These are phyloP conservation scores for Myriosclerotinia curreyana DNA, from an alignment of 2,329 filamentous ascomycete genomes.

Conservation along the genomic window DNA sequence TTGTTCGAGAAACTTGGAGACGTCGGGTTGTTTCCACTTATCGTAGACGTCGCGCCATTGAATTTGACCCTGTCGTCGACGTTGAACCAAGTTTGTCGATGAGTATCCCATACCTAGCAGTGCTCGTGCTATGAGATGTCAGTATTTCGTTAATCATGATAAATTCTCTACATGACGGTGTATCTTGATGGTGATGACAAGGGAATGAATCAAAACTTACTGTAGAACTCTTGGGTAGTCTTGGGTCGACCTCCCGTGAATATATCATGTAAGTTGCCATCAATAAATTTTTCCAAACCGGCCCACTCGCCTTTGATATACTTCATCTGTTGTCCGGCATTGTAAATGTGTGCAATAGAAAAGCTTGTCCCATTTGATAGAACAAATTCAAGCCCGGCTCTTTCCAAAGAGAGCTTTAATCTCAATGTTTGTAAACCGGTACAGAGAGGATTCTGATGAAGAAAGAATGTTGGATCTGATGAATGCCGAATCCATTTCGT, in stretches of 20 bases:
- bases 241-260: background rate
- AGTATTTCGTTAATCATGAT: background rate
- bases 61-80: background rate
- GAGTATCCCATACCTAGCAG: background rate
- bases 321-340: background rate
- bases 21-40: slow-evolving; percentile 1
- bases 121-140: background rate
- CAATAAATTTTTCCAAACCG: background rate
- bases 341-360: background rate
- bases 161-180: too few relatives aligned
- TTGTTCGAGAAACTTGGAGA: slow-evolving; percentile 1
- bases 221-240: background rate
- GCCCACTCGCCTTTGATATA: background rate
- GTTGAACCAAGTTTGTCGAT: background rate
- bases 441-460: background rate
- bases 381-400: slow-evolving; percentile 6
- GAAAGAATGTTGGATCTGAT: background rate
- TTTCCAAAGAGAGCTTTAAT: background rate
- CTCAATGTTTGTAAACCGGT: background rate
- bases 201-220: background rate
- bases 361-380: background rate
- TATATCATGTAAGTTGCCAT: background rate
- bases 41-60: background rate
- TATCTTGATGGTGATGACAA: background rate
- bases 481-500: slow-evolving; percentile 1